These are phyloP conservation scores for Fusarium nanum DNA, from an alignment of 2,329 filamentous ascomycete genomes.

Conservation along the genomic window DNA sequence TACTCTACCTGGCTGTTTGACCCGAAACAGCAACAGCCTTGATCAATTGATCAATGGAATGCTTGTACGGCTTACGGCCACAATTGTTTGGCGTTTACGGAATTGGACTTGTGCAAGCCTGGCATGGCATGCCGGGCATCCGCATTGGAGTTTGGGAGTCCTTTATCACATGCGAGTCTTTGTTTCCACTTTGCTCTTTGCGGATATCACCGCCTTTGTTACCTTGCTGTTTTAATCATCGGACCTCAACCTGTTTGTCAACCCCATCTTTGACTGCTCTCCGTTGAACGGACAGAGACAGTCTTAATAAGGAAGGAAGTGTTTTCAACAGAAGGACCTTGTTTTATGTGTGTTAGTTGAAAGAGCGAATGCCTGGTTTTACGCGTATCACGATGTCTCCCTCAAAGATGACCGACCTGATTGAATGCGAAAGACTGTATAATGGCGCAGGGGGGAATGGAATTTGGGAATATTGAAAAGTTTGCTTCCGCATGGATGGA, in stretches of 20 bases:
- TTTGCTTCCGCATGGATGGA: slow-evolving; percentile 31
- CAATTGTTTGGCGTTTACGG: slow-evolving; percentile 44
- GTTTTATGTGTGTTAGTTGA: slow-evolving; percentile 14
- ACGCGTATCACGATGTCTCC: slow-evolving; percentile 39
- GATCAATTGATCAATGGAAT: slow-evolving; percentile 24
- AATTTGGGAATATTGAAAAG: slow-evolving; percentile 37
- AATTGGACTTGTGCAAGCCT: slow-evolving; percentile 38
- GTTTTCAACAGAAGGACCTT: slow-evolving; percentile 24
- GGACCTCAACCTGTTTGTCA: slow-evolving; percentile 6
- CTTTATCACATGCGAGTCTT: slow-evolving; percentile 21
- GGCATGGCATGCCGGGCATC: slow-evolving; percentile 40
- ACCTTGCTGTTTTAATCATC: slow-evolving; percentile 38
- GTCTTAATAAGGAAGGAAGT: slow-evolving; percentile 31
- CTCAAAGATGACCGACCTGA: slow-evolving; percentile 38
- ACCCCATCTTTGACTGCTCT: slow-evolving; percentile 28
- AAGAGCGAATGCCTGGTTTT: slow-evolving; percentile 31
- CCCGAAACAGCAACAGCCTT: slow-evolving; percentile 35
- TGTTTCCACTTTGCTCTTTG: slow-evolving; percentile 13
- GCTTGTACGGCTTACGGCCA: slow-evolving; percentile 36
- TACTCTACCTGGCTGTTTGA: slow-evolving; percentile 36
- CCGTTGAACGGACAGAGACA: slow-evolving; percentile 45
- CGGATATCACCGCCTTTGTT: slow-evolving; percentile 26
- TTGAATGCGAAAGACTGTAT: slow-evolving; percentile 41
- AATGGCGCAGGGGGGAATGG: slow-evolving; percentile 28
- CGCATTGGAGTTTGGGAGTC: slow-evolving; percentile 43